Conservation (phyloP, 148 eudicot genomes). For the Amaranthus hypochondriacus region DNA sequence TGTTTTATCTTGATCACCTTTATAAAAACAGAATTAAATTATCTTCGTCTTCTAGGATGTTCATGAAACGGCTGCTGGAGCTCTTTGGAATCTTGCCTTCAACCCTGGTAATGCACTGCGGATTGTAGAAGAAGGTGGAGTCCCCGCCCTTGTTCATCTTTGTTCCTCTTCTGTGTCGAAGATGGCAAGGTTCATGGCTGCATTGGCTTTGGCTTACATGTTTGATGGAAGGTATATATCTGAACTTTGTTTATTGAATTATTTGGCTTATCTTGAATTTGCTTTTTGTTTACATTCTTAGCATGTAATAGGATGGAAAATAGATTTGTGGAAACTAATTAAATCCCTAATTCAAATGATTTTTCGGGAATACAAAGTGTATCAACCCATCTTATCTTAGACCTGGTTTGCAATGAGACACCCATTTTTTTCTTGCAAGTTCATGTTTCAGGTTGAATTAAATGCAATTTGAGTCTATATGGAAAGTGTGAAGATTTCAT, state of each 20-base stretch:
- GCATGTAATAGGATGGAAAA: neutral
- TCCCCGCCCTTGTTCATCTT: slow-evolving; percentile 78
- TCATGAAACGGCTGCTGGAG: slow-evolving; percentile 99
- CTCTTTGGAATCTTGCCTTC: slow-evolving; percentile 97
- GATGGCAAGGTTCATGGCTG: slow-evolving; percentile 99
- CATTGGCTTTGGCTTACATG: slow-evolving; percentile 90
- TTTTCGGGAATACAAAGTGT: neutral
- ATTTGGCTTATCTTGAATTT: neutral
- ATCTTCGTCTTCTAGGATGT: slow-evolving; percentile 55
- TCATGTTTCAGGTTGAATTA: no score
- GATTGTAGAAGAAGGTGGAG: slow-evolving; percentile 93
- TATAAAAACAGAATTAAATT: neutral
- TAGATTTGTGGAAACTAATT: neutral
- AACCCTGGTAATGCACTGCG: slow-evolving; percentile 88
- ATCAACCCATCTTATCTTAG: neutral
- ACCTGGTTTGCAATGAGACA: neutral
- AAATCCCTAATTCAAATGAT: neutral
- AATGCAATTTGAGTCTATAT: no score
- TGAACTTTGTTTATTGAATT: neutral
- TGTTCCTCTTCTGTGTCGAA: slow-evolving; percentile 82
- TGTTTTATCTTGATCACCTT: no score
- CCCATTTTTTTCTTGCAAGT: neutral
- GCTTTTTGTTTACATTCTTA: neutral
- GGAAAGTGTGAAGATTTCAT: neutral
- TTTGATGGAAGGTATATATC: slow-evolving; percentile 81